Evolutionary conservation across 352 stramenopile species (phyloP).

Genomic region (Globisporangium radiosum): DNA sequence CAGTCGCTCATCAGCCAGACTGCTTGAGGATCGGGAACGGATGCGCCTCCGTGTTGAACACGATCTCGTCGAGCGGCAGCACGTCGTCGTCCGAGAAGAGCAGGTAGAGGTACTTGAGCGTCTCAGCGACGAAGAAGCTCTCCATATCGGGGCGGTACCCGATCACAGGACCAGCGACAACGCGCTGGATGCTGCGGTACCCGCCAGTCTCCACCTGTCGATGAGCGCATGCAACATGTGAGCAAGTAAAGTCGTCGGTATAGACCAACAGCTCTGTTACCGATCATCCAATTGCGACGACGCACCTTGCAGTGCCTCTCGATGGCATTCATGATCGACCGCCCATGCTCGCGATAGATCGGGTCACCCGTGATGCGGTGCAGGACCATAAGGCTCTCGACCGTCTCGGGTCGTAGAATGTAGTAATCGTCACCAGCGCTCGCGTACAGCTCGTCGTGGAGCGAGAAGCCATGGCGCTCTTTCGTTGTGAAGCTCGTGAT

Average conservation of each 20-base stretch:
- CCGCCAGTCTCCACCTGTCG: slow-evolving; percentile 37
- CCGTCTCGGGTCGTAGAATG: slow-evolving; percentile 77
- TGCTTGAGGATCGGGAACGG: slow-evolving; percentile 43
- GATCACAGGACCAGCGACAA: slow-evolving; percentile 26
- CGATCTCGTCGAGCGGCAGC: slow-evolving; percentile 59
- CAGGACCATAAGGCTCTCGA: slow-evolving; percentile 88
- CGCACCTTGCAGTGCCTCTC: slow-evolving; percentile 59
- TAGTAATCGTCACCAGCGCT: slow-evolving; percentile 42
- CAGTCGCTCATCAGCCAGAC: not conserved
- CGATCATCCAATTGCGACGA: not conserved
- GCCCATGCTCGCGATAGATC: slow-evolving; percentile 73
- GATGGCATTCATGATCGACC: slow-evolving; percentile 72
- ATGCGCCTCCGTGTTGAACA: slow-evolving; percentile 87
- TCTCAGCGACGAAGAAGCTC: slow-evolving; percentile 90
- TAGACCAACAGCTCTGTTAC: too few relatives aligned
- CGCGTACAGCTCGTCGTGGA: slow-evolving; percentile 15
- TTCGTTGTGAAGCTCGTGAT: slow-evolving; percentile 50
- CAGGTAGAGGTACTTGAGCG: slow-evolving; percentile 90
- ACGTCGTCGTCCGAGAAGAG: slow-evolving; percentile 76
- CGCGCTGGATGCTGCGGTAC: slow-evolving; percentile 59
- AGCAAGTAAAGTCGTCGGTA: too few relatives aligned
- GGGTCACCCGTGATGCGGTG: slow-evolving; percentile 81
- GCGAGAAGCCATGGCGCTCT: slow-evolving; percentile 4
- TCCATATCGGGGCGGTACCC: slow-evolving; percentile 55
- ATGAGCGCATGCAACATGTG: too few relatives aligned